These are phyloP conservation scores for Lomentospora prolificans DNA, from an alignment of 2,329 filamentous ascomycete genomes.

Conservation along the genomic window DNA sequence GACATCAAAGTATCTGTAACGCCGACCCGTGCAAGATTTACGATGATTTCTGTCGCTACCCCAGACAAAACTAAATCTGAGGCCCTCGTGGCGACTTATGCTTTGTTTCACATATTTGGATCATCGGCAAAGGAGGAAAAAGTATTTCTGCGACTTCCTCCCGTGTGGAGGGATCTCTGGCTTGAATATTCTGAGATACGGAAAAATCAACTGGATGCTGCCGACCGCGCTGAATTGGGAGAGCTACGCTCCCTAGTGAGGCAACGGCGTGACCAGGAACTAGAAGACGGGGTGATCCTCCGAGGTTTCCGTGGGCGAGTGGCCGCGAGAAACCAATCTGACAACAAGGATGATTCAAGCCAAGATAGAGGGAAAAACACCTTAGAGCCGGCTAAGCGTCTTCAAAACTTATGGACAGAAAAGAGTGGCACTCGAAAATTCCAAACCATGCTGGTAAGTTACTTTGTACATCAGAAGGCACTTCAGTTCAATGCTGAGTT, in stretches of 20 bases:
- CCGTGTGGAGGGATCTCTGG: conserved; percentile 79
- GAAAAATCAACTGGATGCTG: conserved; percentile 59
- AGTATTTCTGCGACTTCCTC: conserved; percentile 65
- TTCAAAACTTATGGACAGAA: conserved; percentile 49
- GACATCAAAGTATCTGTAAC: conserved; percentile 16
- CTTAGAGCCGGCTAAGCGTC: conserved; percentile 34
- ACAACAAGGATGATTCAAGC: conserved; percentile 37
- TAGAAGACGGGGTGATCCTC: conserved; percentile 65
- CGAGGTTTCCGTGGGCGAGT: conserved; percentile 62
- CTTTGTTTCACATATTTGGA: conserved; percentile 72
- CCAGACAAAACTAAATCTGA: conserved; percentile 75
- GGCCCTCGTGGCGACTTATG: conserved; percentile 70
- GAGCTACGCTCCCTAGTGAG: conserved; percentile 62
- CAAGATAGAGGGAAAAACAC: conserved; percentile 33
- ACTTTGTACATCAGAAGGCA: not conserved
- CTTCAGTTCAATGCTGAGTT: not conserved
- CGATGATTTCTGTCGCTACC: conserved; percentile 66
- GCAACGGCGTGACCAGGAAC: conserved; percentile 56
- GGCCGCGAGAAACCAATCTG: conserved; percentile 33
- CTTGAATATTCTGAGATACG: conserved; percentile 62
- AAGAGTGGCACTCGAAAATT: conserved; percentile 52
- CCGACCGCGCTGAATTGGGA: conserved; percentile 60
- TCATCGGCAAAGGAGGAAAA: conserved; percentile 79
- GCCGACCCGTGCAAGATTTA: conserved; percentile 51
- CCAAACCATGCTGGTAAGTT: conserved; percentile 62